A percentile compares a stretch with the other conserved stretches of the same genome.
phyloP scores from a whole-genome alignment of 257 asterid genomes.

The Ocimum tenuiflorum region DNA sequence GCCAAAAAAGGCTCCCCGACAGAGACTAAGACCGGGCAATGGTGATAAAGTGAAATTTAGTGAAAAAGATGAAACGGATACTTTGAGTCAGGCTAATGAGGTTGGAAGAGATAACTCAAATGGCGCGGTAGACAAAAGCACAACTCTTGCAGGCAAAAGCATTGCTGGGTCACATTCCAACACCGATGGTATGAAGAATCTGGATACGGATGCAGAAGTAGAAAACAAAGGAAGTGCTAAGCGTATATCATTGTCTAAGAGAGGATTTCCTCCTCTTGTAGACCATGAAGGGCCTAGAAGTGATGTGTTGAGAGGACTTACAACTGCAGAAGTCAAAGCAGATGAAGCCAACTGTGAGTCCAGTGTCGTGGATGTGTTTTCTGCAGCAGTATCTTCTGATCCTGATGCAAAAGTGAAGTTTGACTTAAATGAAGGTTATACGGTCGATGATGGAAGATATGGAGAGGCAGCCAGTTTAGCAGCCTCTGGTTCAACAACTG shows the following conservation, averaged over 20 bases:
- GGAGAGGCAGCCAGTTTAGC: slow-evolving; percentile 37
- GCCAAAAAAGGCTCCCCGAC: background rate
- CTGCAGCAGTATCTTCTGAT: slow-evolving; percentile 29
- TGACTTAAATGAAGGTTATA: slow-evolving; percentile 72
- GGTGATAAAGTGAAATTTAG: background rate
- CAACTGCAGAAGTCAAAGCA: slow-evolving; percentile 11
- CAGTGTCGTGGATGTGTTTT: slow-evolving; percentile 18
- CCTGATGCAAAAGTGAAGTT: slow-evolving; percentile 42
- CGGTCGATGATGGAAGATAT: slow-evolving; percentile 61
- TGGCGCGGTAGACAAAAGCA: background rate
- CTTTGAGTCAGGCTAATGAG: background rate
- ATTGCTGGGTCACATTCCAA: slow-evolving; percentile 12
- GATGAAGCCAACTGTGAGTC: slow-evolving; percentile 32
- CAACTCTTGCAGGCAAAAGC: slow-evolving; percentile 20
- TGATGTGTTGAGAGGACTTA: slow-evolving; percentile 24
- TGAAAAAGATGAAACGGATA: background rate
- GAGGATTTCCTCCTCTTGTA: slow-evolving; percentile 16
- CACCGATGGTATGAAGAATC: slow-evolving; percentile 22
- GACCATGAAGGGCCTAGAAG: slow-evolving; percentile 19
- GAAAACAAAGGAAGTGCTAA: slow-evolving; percentile 25
- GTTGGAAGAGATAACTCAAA: background rate
- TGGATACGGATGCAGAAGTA: slow-evolving; percentile 14
- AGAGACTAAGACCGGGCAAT: background rate
- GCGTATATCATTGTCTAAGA: slow-evolving; percentile 22
- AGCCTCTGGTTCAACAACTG: slow-evolving; percentile 28